phyloP scores from a whole-genome alignment of 805 yeast genomes.

The Candida vartiovaarae region DNA sequence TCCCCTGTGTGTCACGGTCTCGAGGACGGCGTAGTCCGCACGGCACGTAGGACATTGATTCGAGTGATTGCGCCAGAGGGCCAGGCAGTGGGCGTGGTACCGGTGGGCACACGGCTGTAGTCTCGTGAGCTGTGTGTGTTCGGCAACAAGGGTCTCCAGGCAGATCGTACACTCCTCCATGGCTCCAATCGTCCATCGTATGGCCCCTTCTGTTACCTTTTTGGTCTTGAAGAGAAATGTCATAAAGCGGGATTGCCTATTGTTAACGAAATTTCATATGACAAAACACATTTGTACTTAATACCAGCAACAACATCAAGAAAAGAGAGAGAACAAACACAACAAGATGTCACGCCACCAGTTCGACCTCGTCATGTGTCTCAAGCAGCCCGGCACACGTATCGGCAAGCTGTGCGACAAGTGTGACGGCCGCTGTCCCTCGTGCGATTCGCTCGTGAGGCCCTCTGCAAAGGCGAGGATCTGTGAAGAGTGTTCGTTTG shows the following conservation, averaged over 20 bases:
- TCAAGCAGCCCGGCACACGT: slow-evolving; percentile 74
- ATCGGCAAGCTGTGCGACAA: slow-evolving; percentile 69
- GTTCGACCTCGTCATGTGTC: slow-evolving; percentile 73
- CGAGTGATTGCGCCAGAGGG: slow-evolving; percentile 49
- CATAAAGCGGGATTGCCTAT: too few relatives aligned
- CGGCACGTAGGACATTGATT: slow-evolving; percentile 62
- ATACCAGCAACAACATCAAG: not conserved
- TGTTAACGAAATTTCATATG: too few relatives aligned
- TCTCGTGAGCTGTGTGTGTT: slow-evolving; percentile 18
- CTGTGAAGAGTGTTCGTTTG: slow-evolving; percentile 83
- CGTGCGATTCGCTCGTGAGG: slow-evolving; percentile 79
- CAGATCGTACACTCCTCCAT: slow-evolving; percentile 51
- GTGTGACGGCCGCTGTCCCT: slow-evolving; percentile 90
- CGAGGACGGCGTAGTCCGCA: slow-evolving; percentile 33
- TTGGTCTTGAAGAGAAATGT: too few relatives aligned
- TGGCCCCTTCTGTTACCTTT: too few relatives aligned
- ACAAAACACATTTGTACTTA: not conserved
- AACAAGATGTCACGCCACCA: slow-evolving; percentile 78
- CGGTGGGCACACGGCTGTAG: slow-evolving; percentile 44
- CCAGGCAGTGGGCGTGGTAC: slow-evolving; percentile 52
- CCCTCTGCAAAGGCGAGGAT: slow-evolving; percentile 61
- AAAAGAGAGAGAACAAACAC: too few relatives aligned
- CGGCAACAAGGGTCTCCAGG: slow-evolving; percentile 30
- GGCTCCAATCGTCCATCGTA: too few relatives aligned
- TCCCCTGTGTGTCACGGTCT: slow-evolving; percentile 22